Percentiles rank a stretch among this genome's conserved stretches.
phyloP scores from a whole-genome alignment of 2,329 filamentous ascomycete species.

The Zasmidium angulare region DNA sequence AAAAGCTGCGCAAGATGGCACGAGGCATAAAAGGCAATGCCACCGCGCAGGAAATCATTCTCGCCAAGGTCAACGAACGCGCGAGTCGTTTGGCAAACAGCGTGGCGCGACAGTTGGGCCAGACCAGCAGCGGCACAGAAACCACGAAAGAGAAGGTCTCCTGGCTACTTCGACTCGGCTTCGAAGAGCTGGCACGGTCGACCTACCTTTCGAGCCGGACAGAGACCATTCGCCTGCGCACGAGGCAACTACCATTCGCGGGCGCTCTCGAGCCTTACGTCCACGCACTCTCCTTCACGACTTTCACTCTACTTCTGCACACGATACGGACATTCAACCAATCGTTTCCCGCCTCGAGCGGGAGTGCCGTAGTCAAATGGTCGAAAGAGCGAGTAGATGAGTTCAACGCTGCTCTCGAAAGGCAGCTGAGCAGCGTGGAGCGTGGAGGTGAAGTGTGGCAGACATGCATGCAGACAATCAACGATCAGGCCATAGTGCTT shows the following conservation, averaged over 20 bases:
- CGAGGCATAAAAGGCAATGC: conserved; percentile 79
- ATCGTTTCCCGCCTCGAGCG: conserved; percentile 74
- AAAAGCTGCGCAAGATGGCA: conserved; percentile 78
- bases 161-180: conserved; percentile 84
- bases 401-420: conserved; percentile 78
- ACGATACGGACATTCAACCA: conserved; percentile 59
- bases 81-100: conserved; percentile 74
- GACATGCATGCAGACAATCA: conserved; percentile 78
- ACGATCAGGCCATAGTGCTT: conserved; percentile 75
- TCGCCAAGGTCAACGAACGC: conserved; percentile 84
- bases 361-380: conserved; percentile 97
- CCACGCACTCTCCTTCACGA: conserved; percentile 91
- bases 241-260: conserved; percentile 91
- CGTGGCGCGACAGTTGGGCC: conserved; percentile 74
- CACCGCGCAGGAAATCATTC: conserved; percentile 88
- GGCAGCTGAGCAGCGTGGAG: conserved; percentile 86
- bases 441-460: conserved; percentile 73
- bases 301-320: conserved; percentile 91
- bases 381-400: conserved; percentile 92
- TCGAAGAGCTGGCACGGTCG: conserved; percentile 84
- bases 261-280: conserved; percentile 91
- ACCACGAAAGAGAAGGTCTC: conserved; percentile 78
- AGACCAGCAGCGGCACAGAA: conserved; percentile 72
- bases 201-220: conserved; percentile 80
- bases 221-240: conserved; percentile 74